A percentile compares a stretch with the other conserved stretches of the same genome.
Evolutionary conservation across 164 flowering plant species (phyloP).

Genomic region (Magnolia changhungtana): DNA sequence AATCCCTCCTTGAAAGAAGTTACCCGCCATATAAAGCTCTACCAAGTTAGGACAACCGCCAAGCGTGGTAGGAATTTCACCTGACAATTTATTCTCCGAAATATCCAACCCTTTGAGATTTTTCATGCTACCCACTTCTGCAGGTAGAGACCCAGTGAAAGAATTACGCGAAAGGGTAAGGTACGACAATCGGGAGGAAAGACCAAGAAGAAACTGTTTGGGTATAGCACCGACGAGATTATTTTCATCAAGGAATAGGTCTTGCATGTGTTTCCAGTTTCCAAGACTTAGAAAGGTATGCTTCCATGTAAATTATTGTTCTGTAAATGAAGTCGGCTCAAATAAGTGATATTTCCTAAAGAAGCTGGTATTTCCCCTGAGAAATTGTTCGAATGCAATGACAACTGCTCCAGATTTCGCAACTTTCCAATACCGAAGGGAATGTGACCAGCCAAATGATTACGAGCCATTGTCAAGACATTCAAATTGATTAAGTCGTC

Average conservation of each 20-base stretch:
- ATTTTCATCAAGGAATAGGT: background rate
- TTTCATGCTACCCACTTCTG: constrained; percentile 21
- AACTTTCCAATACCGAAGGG: constrained; percentile 10
- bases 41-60: constrained; percentile 18
- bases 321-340: background rate
- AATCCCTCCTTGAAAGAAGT: constrained; percentile 27
- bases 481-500: constrained; percentile 6
- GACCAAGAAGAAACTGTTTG: constrained; percentile 24
- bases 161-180: constrained; percentile 22
- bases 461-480: background rate
- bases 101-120: constrained; percentile 18
- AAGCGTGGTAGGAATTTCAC: constrained; percentile 31
- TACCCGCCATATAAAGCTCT: constrained; percentile 11
- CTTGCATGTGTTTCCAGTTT: background rate
- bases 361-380: constrained; percentile 1
- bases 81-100: constrained; percentile 27
- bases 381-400: background rate
- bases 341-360: background rate
- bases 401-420: background rate
- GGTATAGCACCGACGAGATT: constrained; percentile 19
- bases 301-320: background rate
- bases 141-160: constrained; percentile 29
- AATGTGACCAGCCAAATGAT: constrained; percentile 1
- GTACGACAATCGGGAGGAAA: background rate
- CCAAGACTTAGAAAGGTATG: constrained; percentile 5